These are phyloP conservation scores for Termitomyces sp. DNA, from an alignment of 768 basidiomycete species.

Conservation along the genomic window DNA sequence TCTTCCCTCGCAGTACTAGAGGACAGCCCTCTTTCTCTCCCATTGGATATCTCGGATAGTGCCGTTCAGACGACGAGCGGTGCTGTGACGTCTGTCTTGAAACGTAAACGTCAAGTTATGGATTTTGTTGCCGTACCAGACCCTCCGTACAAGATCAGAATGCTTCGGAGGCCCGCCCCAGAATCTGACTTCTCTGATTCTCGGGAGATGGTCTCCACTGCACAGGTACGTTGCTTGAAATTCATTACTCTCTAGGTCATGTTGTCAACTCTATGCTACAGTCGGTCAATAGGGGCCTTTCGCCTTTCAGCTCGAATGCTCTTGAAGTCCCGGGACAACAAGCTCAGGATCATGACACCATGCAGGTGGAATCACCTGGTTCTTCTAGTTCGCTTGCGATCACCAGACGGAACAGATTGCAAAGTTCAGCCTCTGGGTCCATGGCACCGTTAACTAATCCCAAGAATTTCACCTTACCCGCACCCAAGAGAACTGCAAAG, in stretches of 20 bases:
- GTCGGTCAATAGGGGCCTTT: neutral
- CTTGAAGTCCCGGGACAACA: neutral
- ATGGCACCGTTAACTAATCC: neutral
- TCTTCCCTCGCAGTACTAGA: neutral
- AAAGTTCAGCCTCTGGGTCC: neutral
- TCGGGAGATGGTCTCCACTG: neutral
- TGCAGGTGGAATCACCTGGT: neutral
- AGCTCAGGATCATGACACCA: neutral
- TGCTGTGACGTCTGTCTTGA: neutral
- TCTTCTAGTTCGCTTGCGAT: neutral
- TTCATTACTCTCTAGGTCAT: neutral
- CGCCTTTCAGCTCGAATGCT: neutral
- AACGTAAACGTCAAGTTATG: slow-evolving; percentile 13
- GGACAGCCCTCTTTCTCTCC: neutral
- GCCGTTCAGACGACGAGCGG: neutral
- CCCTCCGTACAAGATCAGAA: neutral
- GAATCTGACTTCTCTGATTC: neutral
- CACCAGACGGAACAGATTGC: neutral
- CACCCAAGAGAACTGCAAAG: no score
- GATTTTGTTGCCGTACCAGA: slow-evolving; percentile 12
- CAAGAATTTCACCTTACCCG: no score
- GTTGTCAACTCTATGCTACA: neutral
- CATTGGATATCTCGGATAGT: neutral
- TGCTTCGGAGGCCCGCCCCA: neutral
- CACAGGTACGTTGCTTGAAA: neutral